These are phyloP conservation scores for Venturia pyrina DNA, from an alignment of 2,329 filamentous ascomycete genomes.

Conservation along the genomic window DNA sequence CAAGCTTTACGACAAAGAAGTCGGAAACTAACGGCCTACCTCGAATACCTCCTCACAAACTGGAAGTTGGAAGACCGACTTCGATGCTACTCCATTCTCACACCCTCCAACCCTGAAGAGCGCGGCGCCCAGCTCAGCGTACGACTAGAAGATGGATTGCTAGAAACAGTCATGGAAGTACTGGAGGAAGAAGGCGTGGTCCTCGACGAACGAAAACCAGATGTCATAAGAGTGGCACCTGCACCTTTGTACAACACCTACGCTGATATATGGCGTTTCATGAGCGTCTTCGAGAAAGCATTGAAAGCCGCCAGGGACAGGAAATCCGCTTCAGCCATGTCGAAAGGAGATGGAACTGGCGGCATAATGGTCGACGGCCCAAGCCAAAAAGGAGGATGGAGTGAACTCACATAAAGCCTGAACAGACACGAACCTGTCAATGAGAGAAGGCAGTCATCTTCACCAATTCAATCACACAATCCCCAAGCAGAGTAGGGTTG, in stretches of 20 bases:
- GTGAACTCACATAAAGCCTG: background rate
- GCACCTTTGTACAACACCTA: slow-evolving; percentile 78
- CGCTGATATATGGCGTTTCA: slow-evolving; percentile 57
- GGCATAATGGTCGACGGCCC: slow-evolving; percentile 7
- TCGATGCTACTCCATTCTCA: slow-evolving; percentile 47
- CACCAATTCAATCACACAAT: background rate
- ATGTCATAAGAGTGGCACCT: slow-evolving; percentile 76
- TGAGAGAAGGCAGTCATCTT: too few species aligned
- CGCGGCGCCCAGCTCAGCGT: slow-evolving; percentile 74
- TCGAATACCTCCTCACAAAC: slow-evolving; percentile 55
- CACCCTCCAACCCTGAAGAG: slow-evolving; percentile 56
- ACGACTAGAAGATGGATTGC: slow-evolving; percentile 53
- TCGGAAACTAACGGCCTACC: slow-evolving; percentile 62
- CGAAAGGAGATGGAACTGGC: background rate
- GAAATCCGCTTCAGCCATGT: background rate
- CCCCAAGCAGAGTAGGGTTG: background rate
- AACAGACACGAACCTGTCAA: too few species aligned
- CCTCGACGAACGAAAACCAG: slow-evolving; percentile 73
- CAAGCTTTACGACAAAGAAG: slow-evolving; percentile 59
- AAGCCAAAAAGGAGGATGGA: slow-evolving; percentile 1
- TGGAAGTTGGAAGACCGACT: slow-evolving; percentile 15
- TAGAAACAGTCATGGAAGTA: slow-evolving; percentile 56
- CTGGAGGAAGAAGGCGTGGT: slow-evolving; percentile 62
- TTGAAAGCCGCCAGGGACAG: background rate
- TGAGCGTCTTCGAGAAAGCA: slow-evolving; percentile 10